Base-by-base conservation (phyloP, 768 basidiomycete species). In the Zangia roseola region DNA sequence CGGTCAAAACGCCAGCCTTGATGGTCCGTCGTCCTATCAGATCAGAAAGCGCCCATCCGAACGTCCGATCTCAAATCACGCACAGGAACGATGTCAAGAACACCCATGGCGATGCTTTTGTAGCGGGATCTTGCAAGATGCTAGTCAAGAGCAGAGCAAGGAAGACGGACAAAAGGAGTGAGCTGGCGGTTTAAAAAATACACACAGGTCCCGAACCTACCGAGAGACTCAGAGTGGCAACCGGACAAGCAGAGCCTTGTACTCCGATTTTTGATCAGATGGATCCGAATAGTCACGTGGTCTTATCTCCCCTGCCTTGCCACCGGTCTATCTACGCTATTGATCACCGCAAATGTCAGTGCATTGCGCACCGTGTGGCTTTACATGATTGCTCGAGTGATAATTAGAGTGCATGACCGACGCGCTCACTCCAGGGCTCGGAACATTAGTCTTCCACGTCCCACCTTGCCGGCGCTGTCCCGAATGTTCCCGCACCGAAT, bases 1-100 rank as follows among this genome's bases (percentile, higher is more conserved):
- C 95, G 52, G 93, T 94, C 67, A 99, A 73, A 53, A 99, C 95
- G 56, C 95, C 95, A 69, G 92, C 78, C 94, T 95, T 42, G 43
- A 49, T 37, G 16, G 45, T 33, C 4, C 40, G 37, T 52, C 14
- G 31, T 4, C 14, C 14, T 6, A 31, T 31, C 24, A 49, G 39
- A 53, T 58, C 47, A 19, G 16, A 4, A 28, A 17, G 28, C 40
- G 19, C 12, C 9, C 31, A 7, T 39, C 19, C 9, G 4, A n/a
- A 36, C 26, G 21, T 7, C 31, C 14, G 31, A 13, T 37, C 37
- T 8, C 25, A n/a, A 2, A 16, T 9, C 13, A 75, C 87, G 56
- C 65, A 92, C 89, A 45, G 90, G 89, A 55, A 92, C 87, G 64
- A 90, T 78, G 63, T 91, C 88, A 66, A 91, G 85, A 61, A 90